Conservation (phyloP, 108 stramenopile genomes). For the Skeletonema potamos region DNA sequence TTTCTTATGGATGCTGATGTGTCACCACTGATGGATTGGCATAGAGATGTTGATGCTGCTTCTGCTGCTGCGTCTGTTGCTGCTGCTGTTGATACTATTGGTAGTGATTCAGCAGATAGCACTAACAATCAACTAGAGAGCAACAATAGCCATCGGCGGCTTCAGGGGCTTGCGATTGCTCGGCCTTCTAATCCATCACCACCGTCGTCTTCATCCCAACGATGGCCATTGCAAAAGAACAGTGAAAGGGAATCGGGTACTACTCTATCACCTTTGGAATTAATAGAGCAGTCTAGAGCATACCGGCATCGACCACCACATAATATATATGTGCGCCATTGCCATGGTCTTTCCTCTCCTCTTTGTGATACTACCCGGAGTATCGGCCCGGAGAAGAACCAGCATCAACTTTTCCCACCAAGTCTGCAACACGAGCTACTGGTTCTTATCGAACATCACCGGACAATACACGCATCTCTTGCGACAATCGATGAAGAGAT, state of each 20-base stretch:
- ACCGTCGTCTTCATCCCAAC: neutral
- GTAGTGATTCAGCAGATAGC: neutral
- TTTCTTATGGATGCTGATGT: neutral
- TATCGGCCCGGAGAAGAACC: neutral
- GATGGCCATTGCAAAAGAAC: neutral
- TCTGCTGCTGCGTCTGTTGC: neutral
- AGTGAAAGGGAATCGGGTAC: neutral
- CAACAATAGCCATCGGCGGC: neutral
- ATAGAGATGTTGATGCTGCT: neutral
- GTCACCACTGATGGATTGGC: neutral
- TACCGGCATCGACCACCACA: neutral
- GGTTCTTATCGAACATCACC: neutral
- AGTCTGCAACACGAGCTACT: neutral
- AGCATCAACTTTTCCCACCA: neutral
- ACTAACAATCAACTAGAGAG: neutral
- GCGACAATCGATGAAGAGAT: neutral
- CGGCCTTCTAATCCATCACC: neutral
- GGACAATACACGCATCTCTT: neutral
- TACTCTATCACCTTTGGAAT: neutral
- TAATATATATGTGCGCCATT: neutral
- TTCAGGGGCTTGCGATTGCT: neutral
- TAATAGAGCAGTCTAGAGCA: neutral
- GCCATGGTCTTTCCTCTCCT: neutral
- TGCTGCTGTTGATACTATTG: neutral
- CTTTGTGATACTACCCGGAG: neutral